Evolutionary conservation across 148 eudicot genomes (phyloP), one percentile per base, ranked within the genome.

Genomic region (Amaranthus palmeri): DNA sequence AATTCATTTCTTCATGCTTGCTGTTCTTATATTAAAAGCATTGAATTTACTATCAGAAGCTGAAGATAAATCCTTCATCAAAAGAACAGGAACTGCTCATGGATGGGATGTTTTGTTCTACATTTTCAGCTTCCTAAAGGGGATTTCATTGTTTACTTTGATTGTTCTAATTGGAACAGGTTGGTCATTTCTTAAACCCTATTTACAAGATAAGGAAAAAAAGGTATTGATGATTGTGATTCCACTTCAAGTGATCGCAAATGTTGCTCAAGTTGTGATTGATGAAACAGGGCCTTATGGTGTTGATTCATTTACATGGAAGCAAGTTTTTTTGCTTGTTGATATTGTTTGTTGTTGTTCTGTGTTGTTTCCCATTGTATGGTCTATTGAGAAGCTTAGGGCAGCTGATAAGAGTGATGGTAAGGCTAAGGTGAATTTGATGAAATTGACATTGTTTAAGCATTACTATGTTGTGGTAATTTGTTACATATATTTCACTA

Each of bases 81-180:
- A 87, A 75, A 67, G 76, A 8, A 87, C 92, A 0, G 96, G 96
- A 0, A 82, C 76, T n/a, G 90, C 88, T 4, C 96, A 90, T 61
- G 96, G 96, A 3, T 90, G 96, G 96, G 96, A 90, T 77, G 87
- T 90, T 1, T 58, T 88, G 87, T 90, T 90, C 71, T 90, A 90
- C 72, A 79, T 90, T 0, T 90, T 88, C 61, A 81, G 85, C 54
- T 90, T 88, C 45, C 41, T 90, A 62, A 87, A 82, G 69, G 96
- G 85, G 3, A 79, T 88, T 18, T 73, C 72, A 9, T 60, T 90
- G 80, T 90, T 90, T 60, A 86, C 92, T 3, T 59, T 90, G 83
- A 90, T 90, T 52, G 92, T 90, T 43, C 73, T 90, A 78, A 86
- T 90, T 57, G 96, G 96, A 48, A 90, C 96, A 1, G 96, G 96